phyloP scores from a whole-genome alignment of 768 basidiomycete species.

The Butyriboletus loyo region DNA sequence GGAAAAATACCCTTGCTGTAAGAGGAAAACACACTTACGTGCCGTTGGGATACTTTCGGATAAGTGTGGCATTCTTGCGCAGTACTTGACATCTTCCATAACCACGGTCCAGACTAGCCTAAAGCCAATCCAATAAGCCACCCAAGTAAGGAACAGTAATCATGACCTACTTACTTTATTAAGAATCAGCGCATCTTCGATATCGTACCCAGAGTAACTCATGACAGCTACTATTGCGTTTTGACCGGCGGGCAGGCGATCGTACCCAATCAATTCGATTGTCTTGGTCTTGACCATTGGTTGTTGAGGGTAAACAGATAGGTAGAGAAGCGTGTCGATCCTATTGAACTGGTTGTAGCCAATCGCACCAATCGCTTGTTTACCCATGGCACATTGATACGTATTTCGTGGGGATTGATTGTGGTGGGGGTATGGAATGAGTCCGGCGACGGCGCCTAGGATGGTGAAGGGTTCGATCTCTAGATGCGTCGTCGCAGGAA shows the following conservation, averaged over 20 bases:
- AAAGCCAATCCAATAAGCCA: constrained; percentile 4
- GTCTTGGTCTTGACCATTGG: constrained; percentile 99
- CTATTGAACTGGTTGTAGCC: constrained; percentile 97
- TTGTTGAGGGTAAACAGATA: constrained; percentile 97
- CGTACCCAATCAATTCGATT: constrained; percentile 95
- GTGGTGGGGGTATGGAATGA: constrained; percentile 99
- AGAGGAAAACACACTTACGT: constrained; percentile 60
- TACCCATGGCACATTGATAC: constrained; percentile 99
- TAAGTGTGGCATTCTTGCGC: constrained; percentile 90
- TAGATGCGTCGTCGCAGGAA: constrained; percentile 82
- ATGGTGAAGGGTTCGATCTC: constrained; percentile 99
- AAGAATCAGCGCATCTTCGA: constrained; percentile 96
- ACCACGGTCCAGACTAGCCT: constrained; percentile 95
- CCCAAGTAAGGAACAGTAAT: constrained; percentile 2
- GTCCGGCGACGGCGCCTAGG: constrained; percentile 94
- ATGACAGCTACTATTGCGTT: constrained; percentile 99
- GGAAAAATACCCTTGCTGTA: constrained; percentile 7
- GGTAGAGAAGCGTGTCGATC: constrained; percentile 97
- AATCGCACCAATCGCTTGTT: constrained; percentile 98
- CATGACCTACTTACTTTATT: constrained; percentile 67
- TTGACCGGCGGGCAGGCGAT: constrained; percentile 94
- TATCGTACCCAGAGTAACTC: constrained; percentile 99
- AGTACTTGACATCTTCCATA: constrained; percentile 98
- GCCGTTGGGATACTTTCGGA: constrained; percentile 96
- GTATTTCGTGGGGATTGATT: constrained; percentile 99